phyloP scores from a whole-genome alignment of 306 rosid species.

The Casuarina cunninghamiana region DNA sequence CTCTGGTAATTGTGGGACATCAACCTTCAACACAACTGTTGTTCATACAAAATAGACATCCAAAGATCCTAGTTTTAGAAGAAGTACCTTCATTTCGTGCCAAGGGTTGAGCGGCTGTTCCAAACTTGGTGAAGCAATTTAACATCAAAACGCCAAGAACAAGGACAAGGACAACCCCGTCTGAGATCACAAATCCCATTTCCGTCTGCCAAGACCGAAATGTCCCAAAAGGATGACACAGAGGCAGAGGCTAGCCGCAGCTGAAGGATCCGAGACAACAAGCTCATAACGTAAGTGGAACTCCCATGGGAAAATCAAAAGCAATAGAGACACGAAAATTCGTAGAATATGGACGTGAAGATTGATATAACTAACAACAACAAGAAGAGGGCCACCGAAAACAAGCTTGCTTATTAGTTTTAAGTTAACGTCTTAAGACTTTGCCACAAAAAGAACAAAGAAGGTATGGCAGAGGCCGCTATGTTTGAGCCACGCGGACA shows the following conservation, averaged over 20 bases:
- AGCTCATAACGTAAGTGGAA: background rate
- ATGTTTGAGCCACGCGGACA: too few relatives aligned
- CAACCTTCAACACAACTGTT: background rate
- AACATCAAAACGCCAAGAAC: constrained; percentile 31
- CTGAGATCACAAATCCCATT: constrained; percentile 40
- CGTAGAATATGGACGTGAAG: too few relatives aligned
- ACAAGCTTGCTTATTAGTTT: background rate
- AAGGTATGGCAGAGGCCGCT: background rate
- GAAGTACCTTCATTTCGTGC: constrained; percentile 71
- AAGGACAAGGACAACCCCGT: constrained; percentile 27
- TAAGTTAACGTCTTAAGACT: background rate
- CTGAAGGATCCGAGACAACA: background rate
- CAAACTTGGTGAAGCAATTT: constrained; percentile 41
- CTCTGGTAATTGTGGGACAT: too few relatives aligned
- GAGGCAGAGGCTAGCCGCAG: background rate
- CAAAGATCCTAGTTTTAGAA: background rate
- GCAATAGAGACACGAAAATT: too few relatives aligned
- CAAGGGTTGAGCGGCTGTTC: constrained; percentile 58
- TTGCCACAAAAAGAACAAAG: background rate
- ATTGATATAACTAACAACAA: too few relatives aligned
- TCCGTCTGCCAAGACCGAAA: background rate
- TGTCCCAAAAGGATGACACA: background rate
- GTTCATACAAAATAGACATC: background rate
- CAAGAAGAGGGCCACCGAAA: too few relatives aligned
- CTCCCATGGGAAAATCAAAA: too few relatives aligned